Percentiles rank a stretch among this genome's conserved stretches.
phyloP scores from a whole-genome alignment of 129 eudicot species.

The Silybum marianum region DNA sequence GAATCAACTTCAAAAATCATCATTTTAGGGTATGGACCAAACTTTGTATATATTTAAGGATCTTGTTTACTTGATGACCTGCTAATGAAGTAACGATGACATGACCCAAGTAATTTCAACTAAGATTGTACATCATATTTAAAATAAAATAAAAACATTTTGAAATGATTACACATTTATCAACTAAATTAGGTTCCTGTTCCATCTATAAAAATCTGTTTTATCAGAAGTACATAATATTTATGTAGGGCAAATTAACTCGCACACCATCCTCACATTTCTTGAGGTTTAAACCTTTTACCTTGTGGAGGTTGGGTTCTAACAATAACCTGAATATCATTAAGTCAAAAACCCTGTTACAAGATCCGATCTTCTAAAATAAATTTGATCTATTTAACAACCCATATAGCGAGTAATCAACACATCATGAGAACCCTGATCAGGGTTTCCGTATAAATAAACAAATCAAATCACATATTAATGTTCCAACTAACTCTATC shows the following conservation, averaged over 20 bases:
- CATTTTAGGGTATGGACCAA: too few relatives aligned
- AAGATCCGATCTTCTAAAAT: slow-evolving; percentile 33
- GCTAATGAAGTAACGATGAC: neutral
- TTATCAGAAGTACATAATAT: too few relatives aligned
- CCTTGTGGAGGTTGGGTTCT: neutral
- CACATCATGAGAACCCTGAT: slow-evolving; percentile 9
- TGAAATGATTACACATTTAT: too few relatives aligned
- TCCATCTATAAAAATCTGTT: too few relatives aligned
- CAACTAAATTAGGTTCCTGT: too few relatives aligned
- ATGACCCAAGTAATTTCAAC: neutral
- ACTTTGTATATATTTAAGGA: neutral
- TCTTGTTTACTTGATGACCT: too few relatives aligned
- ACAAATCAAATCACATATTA: slow-evolving; percentile 38
- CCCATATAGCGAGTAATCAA: slow-evolving; percentile 10
- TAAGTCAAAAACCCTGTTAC: slow-evolving; percentile 11
- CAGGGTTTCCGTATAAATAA: slow-evolving; percentile 21
- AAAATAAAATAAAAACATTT: too few relatives aligned
- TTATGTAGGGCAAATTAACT: neutral
- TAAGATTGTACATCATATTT: neutral
- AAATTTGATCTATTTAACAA: slow-evolving; percentile 23
- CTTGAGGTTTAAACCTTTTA: too few relatives aligned
- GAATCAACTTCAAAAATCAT: neutral
- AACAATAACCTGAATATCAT: too few relatives aligned
- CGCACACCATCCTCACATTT: neutral
- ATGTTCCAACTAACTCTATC: slow-evolving; percentile 64